Base-by-base conservation (phyloP, 306 rosid species). In the Glycyrrhiza uralensis region DNA sequence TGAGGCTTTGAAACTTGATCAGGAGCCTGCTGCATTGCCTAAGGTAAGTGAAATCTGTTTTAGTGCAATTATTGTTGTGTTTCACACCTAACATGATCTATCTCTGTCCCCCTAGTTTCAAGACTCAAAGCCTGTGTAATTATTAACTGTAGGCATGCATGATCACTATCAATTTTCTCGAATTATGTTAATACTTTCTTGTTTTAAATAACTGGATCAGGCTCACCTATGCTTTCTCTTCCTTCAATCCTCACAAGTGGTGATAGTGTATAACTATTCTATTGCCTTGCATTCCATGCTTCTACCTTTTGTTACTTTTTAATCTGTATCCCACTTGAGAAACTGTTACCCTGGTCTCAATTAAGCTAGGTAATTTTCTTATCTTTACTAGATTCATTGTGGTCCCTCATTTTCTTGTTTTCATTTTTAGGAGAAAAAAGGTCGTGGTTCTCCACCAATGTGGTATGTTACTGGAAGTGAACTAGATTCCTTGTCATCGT, bases 401-500 rank as follows among this genome's bases (percentile, higher is more conserved):
- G 75, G 55, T 59, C 55, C 67, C n/a, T 8, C 12, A 23, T 66
- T 66, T 66, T 51, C 22, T 44, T 52, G 6, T 74, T 54, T 50
- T 68, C 41, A 61, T 68, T 85, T 85, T 84, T 75, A 89, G 98
- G 97, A 89, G 87, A 93, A 87, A 80, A 93, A 86, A 64, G 88
- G 90, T 10, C 89, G 92, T 35, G 81, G 85, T 32, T 15, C 90
- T 39, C 88, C 97, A 69, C 97, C 97, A 71, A 63, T 81, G 26
- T 93, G 98, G 92, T 72, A 79, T 47, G 56, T 89, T 72, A 90
- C 88, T 17, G 81, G 77, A 6, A 83, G 87, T 70, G 97, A 90
- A 64, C 85, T 90, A 50, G 89, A 90, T 78, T 93, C 97, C 51
- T 68, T 93, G 78, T 89, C 98, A 47, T 76, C 90, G 96, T 93